Conservation (phyloP, 306 rosid species). For the Mimosa bimucronata region DNA sequence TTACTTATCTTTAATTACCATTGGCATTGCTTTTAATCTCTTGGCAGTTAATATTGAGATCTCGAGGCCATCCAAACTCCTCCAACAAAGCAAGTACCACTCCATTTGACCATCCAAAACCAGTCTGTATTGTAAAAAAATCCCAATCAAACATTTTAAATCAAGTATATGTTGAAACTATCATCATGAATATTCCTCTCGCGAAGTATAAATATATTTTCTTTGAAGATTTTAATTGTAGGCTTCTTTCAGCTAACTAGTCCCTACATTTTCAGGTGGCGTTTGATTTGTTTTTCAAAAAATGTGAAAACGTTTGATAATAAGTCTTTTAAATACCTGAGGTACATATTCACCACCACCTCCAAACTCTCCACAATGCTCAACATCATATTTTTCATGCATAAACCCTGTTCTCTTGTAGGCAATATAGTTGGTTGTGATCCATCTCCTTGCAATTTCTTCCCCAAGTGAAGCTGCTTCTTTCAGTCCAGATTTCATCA, state of each 20-base stretch:
- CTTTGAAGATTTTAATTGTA: too few species aligned
- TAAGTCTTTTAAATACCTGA: slow-evolving; percentile 58
- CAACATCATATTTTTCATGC: slow-evolving; percentile 85
- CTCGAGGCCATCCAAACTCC: slow-evolving; percentile 96
- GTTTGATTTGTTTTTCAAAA: not conserved
- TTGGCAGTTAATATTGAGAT: slow-evolving; percentile 57
- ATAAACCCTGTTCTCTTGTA: slow-evolving; percentile 73
- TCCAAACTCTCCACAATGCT: slow-evolving; percentile 74
- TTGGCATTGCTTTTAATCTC: not conserved
- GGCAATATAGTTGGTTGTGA: slow-evolving; percentile 72
- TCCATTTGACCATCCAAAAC: slow-evolving; percentile 98
- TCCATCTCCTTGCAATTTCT: slow-evolving; percentile 80
- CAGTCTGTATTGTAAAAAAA: slow-evolving; percentile 62
- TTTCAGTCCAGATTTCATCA: slow-evolving; percentile 62
- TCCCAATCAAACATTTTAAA: not conserved
- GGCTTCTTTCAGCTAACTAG: too few species aligned
- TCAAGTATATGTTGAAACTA: not conserved
- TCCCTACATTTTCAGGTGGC: too few species aligned
- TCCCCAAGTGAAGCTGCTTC: slow-evolving; percentile 77
- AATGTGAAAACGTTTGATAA: not conserved
- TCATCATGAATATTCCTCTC: not conserved
- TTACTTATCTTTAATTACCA: not conserved
- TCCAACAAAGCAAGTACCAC: slow-evolving; percentile 89
- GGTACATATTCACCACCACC: slow-evolving; percentile 86
- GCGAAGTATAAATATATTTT: not conserved